These are phyloP conservation scores for Grifola frondosa DNA, from an alignment of 1,284 basidiomycete genomes.

Conservation along the genomic window DNA sequence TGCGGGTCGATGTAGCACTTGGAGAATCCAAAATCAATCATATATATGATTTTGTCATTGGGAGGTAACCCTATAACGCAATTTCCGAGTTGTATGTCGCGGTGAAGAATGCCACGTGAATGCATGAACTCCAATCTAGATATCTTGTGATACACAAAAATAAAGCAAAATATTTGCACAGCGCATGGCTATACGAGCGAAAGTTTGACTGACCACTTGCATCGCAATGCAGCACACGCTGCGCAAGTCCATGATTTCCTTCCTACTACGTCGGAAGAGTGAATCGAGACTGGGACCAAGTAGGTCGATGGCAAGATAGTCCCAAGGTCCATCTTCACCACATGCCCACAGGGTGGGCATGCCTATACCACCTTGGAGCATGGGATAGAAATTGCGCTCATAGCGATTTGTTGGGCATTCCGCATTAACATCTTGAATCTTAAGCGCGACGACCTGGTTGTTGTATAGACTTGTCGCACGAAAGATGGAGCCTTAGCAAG, in stretches of 20 bases:
- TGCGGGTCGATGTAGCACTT: slow-evolving; percentile 68
- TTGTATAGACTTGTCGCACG: slow-evolving; percentile 57
- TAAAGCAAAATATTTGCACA: slow-evolving; percentile 8
- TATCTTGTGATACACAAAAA: slow-evolving; percentile 44
- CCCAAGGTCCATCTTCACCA: slow-evolving; percentile 60
- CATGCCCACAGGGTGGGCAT: slow-evolving; percentile 68
- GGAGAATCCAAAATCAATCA: slow-evolving; percentile 83
- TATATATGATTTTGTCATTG: slow-evolving; percentile 62
- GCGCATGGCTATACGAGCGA: neutral
- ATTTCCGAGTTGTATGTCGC: slow-evolving; percentile 77
- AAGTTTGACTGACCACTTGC: slow-evolving; percentile 56
- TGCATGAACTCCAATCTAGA: slow-evolving; percentile 71
- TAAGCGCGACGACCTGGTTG: slow-evolving; percentile 62
- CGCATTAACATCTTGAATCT: slow-evolving; percentile 64
- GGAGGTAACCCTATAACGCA: slow-evolving; percentile 60
- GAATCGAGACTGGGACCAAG: slow-evolving; percentile 68
- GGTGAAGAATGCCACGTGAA: slow-evolving; percentile 64
- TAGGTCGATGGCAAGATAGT: slow-evolving; percentile 73
- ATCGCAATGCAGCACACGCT: slow-evolving; percentile 72
- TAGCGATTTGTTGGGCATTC: slow-evolving; percentile 74
- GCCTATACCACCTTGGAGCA: slow-evolving; percentile 67
- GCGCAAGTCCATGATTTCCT: slow-evolving; percentile 61
- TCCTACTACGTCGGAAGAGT: slow-evolving; percentile 54
- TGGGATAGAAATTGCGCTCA: slow-evolving; percentile 67
- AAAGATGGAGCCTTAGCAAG: slow-evolving; percentile 62